Percentiles rank a stretch among this genome's conserved stretches.
These are phyloP conservation scores for Dichotomopilus funicola DNA, from an alignment of 2,329 filamentous ascomycete genomes.

Conservation along the genomic window DNA sequence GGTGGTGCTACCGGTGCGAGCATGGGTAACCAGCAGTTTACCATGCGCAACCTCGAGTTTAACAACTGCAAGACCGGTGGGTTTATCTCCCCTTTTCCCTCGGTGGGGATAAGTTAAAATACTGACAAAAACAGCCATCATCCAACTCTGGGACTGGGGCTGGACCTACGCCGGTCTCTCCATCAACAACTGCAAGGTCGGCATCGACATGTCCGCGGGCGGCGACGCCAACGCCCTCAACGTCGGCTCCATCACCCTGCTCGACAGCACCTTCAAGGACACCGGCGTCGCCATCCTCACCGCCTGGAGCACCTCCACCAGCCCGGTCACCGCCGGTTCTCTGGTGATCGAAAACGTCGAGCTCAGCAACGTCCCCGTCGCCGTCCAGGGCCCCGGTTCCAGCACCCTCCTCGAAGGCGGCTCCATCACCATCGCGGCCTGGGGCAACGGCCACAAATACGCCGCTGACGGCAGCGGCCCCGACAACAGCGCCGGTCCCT, in stretches of 20 bases:
- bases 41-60: conserved; percentile 60
- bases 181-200: conserved; percentile 54
- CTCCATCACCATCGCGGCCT: conserved; percentile 49
- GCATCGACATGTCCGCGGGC: conserved; percentile 52
- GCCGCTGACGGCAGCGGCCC: too few species aligned
- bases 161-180: conserved; percentile 59
- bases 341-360: conserved; percentile 50
- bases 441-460: conserved; percentile 64
- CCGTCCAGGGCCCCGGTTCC: conserved; percentile 34
- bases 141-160: conserved; percentile 68
- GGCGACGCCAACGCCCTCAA: conserved; percentile 42
- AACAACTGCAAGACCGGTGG: conserved; percentile 53
- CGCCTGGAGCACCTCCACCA: conserved; percentile 40
- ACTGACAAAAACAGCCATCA: conserved; percentile 40
- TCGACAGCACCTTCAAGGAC: conserved; percentile 62
- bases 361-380: conserved; percentile 32
- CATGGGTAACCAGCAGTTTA: conserved; percentile 65
- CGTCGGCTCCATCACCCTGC: conserved; percentile 63
- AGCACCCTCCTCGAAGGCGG: conserved; percentile 46
- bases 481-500: too few species aligned
- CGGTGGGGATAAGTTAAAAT: not conserved
- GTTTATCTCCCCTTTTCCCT: not conserved
- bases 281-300: conserved; percentile 60
- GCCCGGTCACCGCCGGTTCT: conserved; percentile 43
- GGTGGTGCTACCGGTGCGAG: conserved; percentile 55